These are phyloP conservation scores for Sporopachydermia lactativora DNA, from an alignment of 805 yeast species.

Conservation along the genomic window DNA sequence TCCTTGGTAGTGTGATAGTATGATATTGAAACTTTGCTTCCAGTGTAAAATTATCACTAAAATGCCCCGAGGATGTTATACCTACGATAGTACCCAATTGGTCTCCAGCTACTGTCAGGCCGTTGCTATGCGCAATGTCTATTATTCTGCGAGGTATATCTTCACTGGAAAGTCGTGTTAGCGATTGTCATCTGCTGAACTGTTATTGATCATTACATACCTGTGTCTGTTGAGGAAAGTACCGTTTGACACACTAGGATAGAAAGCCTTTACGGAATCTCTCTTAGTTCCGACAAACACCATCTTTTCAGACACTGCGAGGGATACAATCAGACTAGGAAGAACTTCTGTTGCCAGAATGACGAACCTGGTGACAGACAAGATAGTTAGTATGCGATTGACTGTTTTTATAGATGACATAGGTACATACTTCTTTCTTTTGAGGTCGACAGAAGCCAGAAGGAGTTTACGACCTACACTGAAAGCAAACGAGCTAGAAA, in stretches of 20 bases:
- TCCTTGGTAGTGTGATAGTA: conserved; percentile 21
- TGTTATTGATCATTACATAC: no score
- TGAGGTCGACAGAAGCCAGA: no score
- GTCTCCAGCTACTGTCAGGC: conserved; percentile 10
- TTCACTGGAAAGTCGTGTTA: conserved; percentile 11
- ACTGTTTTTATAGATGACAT: no score
- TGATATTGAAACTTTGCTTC: conserved; percentile 9
- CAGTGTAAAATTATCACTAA: conserved; percentile 4
- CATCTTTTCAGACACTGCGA: conserved; percentile 12
- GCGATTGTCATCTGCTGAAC: conserved; percentile 9
- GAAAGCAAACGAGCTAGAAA: no score
- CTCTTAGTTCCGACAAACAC: conserved; percentile 18
- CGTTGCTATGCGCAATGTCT: conserved; percentile 8
- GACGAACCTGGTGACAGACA: no score
- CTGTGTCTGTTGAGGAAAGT: no score
- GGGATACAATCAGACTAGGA: conserved; percentile 10
- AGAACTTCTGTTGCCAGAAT: conserved; percentile 9
- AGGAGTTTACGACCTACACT: no score
- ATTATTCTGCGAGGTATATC: conserved; percentile 12
- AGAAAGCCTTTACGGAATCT: conserved; percentile 15
- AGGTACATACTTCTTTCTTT: no score
- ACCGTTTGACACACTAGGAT: no score
- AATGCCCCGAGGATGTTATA: background rate
- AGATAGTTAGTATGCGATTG: no score
- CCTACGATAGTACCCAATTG: conserved; percentile 12